Evolutionary conservation across 805 yeast species (phyloP).

Genomic region (Maudiozyma serrabonitensis): DNA sequence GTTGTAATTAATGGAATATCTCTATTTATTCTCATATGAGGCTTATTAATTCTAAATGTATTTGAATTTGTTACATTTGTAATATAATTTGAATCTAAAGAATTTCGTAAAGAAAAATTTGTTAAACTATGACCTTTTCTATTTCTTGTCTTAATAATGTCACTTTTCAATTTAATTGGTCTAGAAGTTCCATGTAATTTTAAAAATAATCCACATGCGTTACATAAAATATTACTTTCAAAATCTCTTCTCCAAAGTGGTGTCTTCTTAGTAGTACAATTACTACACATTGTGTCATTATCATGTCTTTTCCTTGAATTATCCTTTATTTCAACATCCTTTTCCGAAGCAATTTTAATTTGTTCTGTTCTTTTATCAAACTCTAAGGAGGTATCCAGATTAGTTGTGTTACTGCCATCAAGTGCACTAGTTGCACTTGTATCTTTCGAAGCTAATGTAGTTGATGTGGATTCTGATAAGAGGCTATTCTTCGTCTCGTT

Average conservation of each 20-base stretch:
- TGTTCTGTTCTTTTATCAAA: background rate
- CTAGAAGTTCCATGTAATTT: conserved; percentile 87
- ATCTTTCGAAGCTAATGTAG: conserved; percentile 1
- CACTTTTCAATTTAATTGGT: conserved; percentile 82
- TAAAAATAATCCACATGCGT: conserved; percentile 84
- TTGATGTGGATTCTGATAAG: background rate
- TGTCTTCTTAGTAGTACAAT: conserved; percentile 83
- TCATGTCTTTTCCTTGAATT: background rate
- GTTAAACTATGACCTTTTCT: conserved; percentile 32
- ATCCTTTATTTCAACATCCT: background rate
- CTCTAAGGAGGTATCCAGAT: background rate
- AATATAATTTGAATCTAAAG: background rate
- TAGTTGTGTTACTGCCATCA: background rate
- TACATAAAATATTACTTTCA: conserved; percentile 78
- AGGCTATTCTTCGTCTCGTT: background rate
- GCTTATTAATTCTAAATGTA: background rate
- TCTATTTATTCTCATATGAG: background rate
- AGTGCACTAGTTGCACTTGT: background rate
- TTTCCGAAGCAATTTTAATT: background rate
- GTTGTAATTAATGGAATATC: background rate
- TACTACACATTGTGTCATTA: conserved; percentile 56
- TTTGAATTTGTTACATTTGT: conserved; percentile 17
- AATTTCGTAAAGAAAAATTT: background rate
- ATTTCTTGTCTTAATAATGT: conserved; percentile 82
- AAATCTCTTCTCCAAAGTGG: conserved; percentile 94